phyloP scores from a whole-genome alignment of 1,139 yeast species.

The Candida sanyaensis region DNA sequence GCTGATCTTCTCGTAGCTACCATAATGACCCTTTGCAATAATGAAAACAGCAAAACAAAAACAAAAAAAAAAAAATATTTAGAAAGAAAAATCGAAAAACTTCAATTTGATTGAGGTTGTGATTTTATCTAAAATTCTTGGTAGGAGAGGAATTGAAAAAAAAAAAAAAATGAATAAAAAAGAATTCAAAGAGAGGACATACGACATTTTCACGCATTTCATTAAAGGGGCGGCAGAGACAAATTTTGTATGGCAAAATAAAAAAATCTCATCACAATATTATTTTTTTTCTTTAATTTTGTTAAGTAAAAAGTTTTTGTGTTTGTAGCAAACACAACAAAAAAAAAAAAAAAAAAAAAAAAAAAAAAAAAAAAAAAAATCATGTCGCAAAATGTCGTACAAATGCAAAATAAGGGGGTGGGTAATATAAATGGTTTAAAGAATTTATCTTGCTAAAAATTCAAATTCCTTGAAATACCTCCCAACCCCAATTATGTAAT shows the following conservation, averaged over 20 bases:
- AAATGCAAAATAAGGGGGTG: slow-evolving; percentile 2
- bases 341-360: too few relatives aligned
- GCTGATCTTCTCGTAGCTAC: slow-evolving; percentile 16
- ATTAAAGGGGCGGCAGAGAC: background rate
- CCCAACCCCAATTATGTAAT: too few relatives aligned
- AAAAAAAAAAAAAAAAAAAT: too few relatives aligned
- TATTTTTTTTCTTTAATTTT: too few relatives aligned
- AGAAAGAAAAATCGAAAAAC: background rate
- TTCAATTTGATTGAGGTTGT: background rate
- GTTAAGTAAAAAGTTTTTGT: background rate
- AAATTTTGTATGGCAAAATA: too few relatives aligned
- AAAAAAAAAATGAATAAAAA: too few relatives aligned
- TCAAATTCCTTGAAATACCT: too few relatives aligned
- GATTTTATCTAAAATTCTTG: background rate
- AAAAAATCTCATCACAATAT: too few relatives aligned
- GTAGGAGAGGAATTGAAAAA: background rate
- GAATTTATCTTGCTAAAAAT: too few relatives aligned
- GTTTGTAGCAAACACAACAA: background rate
- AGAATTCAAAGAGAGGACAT: background rate
- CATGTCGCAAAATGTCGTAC: slow-evolving; percentile 2
- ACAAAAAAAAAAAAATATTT: background rate
- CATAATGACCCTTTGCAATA: slow-evolving; percentile 5
- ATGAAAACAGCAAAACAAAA: too few relatives aligned
- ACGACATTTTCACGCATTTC: background rate
- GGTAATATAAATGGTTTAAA: background rate